Base-by-base conservation (phyloP, 345 rosid genomes). In the Aquilaria malaccensis region DNA sequence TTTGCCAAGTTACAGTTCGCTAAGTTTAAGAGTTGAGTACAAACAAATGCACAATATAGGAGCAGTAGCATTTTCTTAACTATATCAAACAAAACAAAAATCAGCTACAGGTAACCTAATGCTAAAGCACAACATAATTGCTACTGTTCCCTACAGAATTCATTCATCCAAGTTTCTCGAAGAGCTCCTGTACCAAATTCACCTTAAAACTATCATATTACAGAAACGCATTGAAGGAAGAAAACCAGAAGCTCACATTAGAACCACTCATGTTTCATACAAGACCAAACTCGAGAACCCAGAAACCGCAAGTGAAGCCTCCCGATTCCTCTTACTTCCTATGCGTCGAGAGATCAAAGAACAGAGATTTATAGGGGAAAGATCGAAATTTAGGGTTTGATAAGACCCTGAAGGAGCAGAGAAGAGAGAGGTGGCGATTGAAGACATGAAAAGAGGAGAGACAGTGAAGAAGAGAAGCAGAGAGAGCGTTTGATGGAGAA, bases 361-460 rank as follows among this genome's bases (percentile, higher is more conserved):
- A 55, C 66, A 14, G 65, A 71, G 47, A 64, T 63, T 56, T 65
- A 72, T 67, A 64, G 46, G 62, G 51, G 67, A 70, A 55, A 71
- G 7, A 54, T 60, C 64, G 58, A 67, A 64, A 72, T 29, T 77
- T 81, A 88, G 76, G 82, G 77, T 56, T 77, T 69, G 86, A 66
- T 66, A 76, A 66, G 70, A 82, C 84, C 81, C 85, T 50, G 76
- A 70, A 80, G 74, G 64, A 72, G 76, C 70, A 69, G 58, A 61
- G 59, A 60, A 69, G 37, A 69, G 65, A 74, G 48, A 65, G 63
- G 68, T 58, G 73, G 58, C 58, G 81, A 81, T 52, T 68, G 89
- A 76, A 93, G 95, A 84, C 98, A 89, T 92, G 93, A 83, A 89
- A 82, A n/a, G 53, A 61, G 71, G 43, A 56, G 56, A 15, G 56